A percentile compares a stretch with the other conserved stretches of the same genome.
These are phyloP conservation scores for Thalassiosira livingstoniorum DNA, from an alignment of 352 stramenopile genomes.

Conservation along the genomic window DNA sequence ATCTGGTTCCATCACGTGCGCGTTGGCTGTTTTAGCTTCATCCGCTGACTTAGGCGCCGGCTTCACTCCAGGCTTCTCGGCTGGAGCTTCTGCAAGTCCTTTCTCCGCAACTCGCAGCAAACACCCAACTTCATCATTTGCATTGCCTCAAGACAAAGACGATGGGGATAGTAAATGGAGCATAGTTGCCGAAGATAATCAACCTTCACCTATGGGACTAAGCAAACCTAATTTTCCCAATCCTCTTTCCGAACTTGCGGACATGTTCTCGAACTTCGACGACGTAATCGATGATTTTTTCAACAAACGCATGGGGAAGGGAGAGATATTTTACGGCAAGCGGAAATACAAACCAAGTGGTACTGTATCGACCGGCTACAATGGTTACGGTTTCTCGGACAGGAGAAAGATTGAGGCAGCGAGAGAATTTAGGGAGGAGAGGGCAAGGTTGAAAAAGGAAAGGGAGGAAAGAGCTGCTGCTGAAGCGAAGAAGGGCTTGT, in stretches of 20 bases:
- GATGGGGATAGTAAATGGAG: too few relatives aligned
- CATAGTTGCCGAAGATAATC: background rate
- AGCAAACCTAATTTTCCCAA: slow-evolving; percentile 48
- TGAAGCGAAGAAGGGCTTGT: slow-evolving; percentile 4
- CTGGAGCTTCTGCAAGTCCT: too few relatives aligned
- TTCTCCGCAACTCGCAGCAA: too few relatives aligned
- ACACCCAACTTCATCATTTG: too few relatives aligned
- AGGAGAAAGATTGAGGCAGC: slow-evolving; percentile 74
- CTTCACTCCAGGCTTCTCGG: too few relatives aligned
- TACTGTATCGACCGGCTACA: slow-evolving; percentile 71
- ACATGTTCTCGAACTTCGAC: slow-evolving; percentile 76
- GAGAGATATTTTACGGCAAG: slow-evolving; percentile 77
- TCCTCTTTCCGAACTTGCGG: slow-evolving; percentile 41
- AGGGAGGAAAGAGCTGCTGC: slow-evolving; percentile 1
- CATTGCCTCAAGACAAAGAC: too few relatives aligned
- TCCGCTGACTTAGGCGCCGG: too few relatives aligned
- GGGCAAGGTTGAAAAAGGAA: slow-evolving; percentile 53
- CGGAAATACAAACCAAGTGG: slow-evolving; percentile 80
- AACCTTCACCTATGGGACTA: slow-evolving; percentile 6
- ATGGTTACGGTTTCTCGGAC: slow-evolving; percentile 77
- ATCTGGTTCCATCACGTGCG: too few relatives aligned
- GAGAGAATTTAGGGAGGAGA: slow-evolving; percentile 71
- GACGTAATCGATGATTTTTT: slow-evolving; percentile 83
- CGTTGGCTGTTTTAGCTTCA: too few relatives aligned
- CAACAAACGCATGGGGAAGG: slow-evolving; percentile 80